These are phyloP conservation scores for Diplodia mutila DNA, from an alignment of 2,329 filamentous ascomycete species.

Conservation along the genomic window DNA sequence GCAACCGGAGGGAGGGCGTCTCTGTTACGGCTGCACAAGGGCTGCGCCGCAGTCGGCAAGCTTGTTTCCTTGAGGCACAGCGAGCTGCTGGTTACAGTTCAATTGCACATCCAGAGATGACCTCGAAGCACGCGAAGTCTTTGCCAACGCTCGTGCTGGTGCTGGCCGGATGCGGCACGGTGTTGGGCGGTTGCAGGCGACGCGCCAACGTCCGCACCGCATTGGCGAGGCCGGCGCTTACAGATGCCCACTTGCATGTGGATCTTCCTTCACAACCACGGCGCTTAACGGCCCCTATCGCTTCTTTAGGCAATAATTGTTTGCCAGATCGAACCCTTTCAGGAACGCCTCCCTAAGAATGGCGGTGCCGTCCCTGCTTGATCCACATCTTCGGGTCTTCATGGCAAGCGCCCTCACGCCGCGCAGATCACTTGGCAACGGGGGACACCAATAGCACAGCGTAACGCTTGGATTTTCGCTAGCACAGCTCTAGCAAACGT, in stretches of 20 bases:
- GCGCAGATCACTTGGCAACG: background rate
- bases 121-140: background rate
- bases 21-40: slow-evolving; percentile 26
- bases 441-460: slow-evolving; percentile 11
- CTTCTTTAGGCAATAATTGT: background rate
- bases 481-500: background rate
- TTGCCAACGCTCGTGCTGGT: background rate
- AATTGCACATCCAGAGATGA: background rate
- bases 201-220: slow-evolving; percentile 1
- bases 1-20: background rate
- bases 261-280: slow-evolving; percentile 11
- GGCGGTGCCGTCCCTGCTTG: background rate
- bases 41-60: slow-evolving; percentile 14
- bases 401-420: slow-evolving; percentile 5
- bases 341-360: background rate
- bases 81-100: background rate
- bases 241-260: background rate
- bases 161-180: background rate
- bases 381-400: background rate
- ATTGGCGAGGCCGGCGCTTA: slow-evolving; percentile 10
- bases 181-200: background rate
- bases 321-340: background rate
- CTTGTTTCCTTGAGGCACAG: slow-evolving; percentile 14
- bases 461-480: slow-evolving; percentile 4
- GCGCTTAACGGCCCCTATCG: slow-evolving; percentile 17